Evolutionary conservation across 2,329 filamentous ascomycete species (phyloP).

Genomic region (Teratosphaeria gauchensis): DNA sequence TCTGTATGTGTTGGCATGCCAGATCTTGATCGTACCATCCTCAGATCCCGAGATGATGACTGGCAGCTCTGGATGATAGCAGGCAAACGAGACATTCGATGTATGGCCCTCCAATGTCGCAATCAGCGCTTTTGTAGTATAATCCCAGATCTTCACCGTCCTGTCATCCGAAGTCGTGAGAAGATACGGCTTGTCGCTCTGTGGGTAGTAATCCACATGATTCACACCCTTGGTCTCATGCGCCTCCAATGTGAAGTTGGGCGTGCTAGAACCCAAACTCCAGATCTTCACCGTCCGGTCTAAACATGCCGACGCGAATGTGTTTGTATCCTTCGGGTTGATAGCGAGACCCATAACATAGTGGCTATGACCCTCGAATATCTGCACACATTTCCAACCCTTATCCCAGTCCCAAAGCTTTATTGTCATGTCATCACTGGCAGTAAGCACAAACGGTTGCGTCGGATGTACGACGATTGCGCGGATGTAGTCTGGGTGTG

Average conservation of each 20-base stretch:
- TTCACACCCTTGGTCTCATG: constrained; percentile 98
- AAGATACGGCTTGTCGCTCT: constrained; percentile 68
- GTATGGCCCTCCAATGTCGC: constrained; percentile 94
- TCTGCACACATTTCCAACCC: constrained; percentile 92
- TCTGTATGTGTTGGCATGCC: constrained; percentile 96
- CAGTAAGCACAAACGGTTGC: constrained; percentile 90
- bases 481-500: constrained; percentile 96
- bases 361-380: constrained; percentile 92
- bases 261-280: constrained; percentile 85
- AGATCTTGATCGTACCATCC: constrained; percentile 94
- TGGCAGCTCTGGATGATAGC: constrained; percentile 92
- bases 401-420: constrained; percentile 99
- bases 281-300: constrained; percentile 97
- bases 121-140: constrained; percentile 95
- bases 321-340: constrained; percentile 82
- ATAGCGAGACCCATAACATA: constrained; percentile 96
- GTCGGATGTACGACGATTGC: constrained; percentile 93
- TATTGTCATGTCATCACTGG: constrained; percentile 97
- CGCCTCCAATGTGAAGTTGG: constrained; percentile 94
- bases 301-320: constrained; percentile 66
- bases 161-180: constrained; percentile 94
- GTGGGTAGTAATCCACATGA: constrained; percentile 79
- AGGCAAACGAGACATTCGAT: constrained; percentile 95
- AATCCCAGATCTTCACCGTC: constrained; percentile 98
- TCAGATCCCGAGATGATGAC: constrained; percentile 97